A percentile compares a stretch with the other conserved stretches of the same genome.
Conservation (phyloP, 2,329 filamentous ascomycete genomes). For the Penicillium digitatum region DNA sequence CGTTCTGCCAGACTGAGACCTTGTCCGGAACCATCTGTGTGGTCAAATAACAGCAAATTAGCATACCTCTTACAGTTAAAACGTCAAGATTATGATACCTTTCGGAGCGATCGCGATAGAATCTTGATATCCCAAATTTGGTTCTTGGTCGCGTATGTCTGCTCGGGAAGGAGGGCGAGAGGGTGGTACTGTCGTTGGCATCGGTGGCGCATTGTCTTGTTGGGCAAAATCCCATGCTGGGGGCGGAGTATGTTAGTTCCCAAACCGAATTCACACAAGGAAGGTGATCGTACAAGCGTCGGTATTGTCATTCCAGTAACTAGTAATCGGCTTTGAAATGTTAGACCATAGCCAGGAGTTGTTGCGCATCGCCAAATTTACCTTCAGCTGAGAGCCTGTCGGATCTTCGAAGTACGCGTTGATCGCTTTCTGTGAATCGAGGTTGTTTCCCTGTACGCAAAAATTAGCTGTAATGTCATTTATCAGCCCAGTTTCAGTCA, state of each 20-base stretch:
- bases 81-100: constrained; percentile 26
- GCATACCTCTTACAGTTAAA: constrained; percentile 1
- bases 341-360: constrained; percentile 7
- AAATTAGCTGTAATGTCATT: constrained; percentile 10
- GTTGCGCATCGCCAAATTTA: constrained; percentile 12
- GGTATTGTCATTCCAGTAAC: constrained; percentile 26
- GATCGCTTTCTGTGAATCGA: constrained; percentile 44
- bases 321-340: constrained; percentile 14
- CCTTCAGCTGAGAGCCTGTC: constrained; percentile 32
- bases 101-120: constrained; percentile 26
- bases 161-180: constrained; percentile 48
- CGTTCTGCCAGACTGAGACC: constrained; percentile 41
- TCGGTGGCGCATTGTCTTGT: constrained; percentile 33
- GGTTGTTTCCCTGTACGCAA: constrained; percentile 41
- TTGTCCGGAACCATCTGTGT: constrained; percentile 24
- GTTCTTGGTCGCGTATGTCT: constrained; percentile 30
- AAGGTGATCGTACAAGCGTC: constrained; percentile 24
- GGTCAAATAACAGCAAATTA: constrained; percentile 12
- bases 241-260: constrained; percentile 5
- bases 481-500: not conserved
- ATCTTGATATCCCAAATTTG: constrained; percentile 21
- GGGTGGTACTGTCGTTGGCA: constrained; percentile 38
- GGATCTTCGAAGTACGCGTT: constrained; percentile 49
- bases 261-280: not conserved
- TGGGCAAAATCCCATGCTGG: constrained; percentile 40